These are phyloP conservation scores for Taphrina populina DNA, from an alignment of 1,139 yeast species.

Conservation along the genomic window DNA sequence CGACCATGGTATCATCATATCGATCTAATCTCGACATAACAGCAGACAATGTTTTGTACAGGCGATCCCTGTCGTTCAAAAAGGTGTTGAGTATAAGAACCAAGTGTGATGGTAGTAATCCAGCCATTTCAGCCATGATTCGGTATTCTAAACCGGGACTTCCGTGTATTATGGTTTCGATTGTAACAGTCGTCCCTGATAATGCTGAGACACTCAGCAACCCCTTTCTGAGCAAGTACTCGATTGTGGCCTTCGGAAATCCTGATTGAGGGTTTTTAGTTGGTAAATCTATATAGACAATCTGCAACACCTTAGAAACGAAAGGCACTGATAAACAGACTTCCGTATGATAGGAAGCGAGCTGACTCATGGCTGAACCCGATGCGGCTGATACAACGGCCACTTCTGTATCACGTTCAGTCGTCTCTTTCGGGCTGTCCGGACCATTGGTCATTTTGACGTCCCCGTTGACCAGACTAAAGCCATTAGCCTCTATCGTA, in stretches of 20 bases:
- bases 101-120: conserved; percentile 13
- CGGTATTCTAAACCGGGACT: conserved; percentile 1
- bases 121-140: conserved; percentile 4
- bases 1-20: conserved; percentile 8
- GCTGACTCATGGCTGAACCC: no score
- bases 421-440: no score
- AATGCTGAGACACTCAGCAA: conserved; percentile 3
- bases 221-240: conserved; percentile 11
- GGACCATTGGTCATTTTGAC: no score
- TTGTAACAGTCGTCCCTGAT: neutral
- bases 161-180: neutral
- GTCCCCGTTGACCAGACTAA: no score
- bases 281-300: conserved; percentile 5
- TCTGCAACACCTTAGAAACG: conserved; percentile 2
- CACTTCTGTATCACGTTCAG: no score
- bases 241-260: conserved; percentile 8
- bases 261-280: neutral
- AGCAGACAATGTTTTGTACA: neutral
- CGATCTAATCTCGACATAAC: conserved; percentile 3
- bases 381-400: no score
- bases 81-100: neutral
- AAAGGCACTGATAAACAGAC: conserved; percentile 14
- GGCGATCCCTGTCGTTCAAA: neutral
- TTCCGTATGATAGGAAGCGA: conserved; percentile 6
- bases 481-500: no score